Evolutionary conservation across 2,329 filamentous ascomycete genomes (phyloP).

Genomic region (Beauveria rudraprayagi): DNA sequence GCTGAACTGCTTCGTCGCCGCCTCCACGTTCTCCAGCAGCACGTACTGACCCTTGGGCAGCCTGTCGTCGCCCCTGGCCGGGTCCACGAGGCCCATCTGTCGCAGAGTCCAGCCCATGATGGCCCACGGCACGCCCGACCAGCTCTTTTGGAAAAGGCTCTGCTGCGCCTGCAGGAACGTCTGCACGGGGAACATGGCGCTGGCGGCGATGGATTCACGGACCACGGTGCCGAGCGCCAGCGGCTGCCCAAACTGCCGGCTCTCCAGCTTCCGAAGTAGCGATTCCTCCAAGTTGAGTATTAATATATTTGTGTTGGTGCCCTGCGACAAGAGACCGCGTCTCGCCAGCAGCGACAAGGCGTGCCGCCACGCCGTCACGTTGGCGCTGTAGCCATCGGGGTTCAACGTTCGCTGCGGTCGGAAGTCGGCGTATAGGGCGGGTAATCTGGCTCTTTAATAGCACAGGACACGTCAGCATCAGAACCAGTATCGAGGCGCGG

Average conservation of each 20-base stretch:
- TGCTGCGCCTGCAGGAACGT: conserved; percentile 58
- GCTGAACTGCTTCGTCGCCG: conserved; percentile 46
- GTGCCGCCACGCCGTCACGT: conserved; percentile 69
- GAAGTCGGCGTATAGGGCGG: conserved; percentile 86
- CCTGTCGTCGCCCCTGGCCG: conserved; percentile 40
- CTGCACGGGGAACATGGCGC: conserved; percentile 60
- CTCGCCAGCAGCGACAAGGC: conserved; percentile 63
- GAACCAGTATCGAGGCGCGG: too few relatives aligned
- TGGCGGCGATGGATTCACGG: conserved; percentile 60
- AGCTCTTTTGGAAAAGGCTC: conserved; percentile 64
- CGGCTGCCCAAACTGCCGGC: conserved; percentile 70
- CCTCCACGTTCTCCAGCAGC: conserved; percentile 54
- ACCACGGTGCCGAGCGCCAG: conserved; percentile 73
- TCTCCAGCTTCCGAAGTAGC: conserved; percentile 64
- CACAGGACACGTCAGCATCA: background rate
- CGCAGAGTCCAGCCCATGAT: conserved; percentile 68
- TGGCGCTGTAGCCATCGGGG: conserved; percentile 77
- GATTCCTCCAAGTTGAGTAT: conserved; percentile 50
- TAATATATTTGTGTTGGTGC: conserved; percentile 38
- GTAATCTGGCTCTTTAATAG: conserved; percentile 58
- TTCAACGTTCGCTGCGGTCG: conserved; percentile 65
- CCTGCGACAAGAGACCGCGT: conserved; percentile 45
- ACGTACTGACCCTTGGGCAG: conserved; percentile 57
- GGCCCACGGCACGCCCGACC: conserved; percentile 61
- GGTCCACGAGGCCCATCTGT: conserved; percentile 55